Conservation (phyloP, 208 protist genomes). For the Trichomonas tenax region DNA sequence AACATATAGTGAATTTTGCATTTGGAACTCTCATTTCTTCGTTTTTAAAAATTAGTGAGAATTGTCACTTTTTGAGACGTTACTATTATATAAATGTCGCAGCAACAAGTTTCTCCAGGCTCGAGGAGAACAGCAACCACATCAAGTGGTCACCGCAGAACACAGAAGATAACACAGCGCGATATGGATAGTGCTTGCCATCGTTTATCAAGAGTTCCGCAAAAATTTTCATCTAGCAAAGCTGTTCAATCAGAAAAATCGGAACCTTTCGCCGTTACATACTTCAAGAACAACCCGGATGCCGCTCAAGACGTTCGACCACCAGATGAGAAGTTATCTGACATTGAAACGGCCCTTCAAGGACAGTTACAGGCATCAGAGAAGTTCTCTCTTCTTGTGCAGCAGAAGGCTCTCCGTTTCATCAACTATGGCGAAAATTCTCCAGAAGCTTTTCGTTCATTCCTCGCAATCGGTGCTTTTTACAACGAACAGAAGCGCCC, state of each 20-base stretch:
- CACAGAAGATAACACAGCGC: background rate
- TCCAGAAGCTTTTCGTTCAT: background rate
- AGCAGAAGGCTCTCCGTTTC: background rate
- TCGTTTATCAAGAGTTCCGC: background rate
- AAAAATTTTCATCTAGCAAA: background rate
- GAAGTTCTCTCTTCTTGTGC: background rate
- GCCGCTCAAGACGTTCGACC: background rate
- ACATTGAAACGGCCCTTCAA: background rate
- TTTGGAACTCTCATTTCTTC: no score
- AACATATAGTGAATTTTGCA: no score
- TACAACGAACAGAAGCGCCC: background rate
- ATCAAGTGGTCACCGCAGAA: background rate
- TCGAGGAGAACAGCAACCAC: no score
- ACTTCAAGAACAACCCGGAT: background rate
- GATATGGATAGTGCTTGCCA: background rate
- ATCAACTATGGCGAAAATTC: conserved; percentile 5
- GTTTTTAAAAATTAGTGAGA: no score
- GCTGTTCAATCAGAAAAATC: background rate
- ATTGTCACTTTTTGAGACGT: no score
- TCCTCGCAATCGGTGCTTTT: background rate
- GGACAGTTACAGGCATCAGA: background rate
- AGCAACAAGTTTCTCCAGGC: no score
- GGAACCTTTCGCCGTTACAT: background rate
- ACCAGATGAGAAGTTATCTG: background rate
- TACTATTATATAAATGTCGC: no score